Evolutionary conservation across 495 filamentous ascomycete species (phyloP).

Genomic region (Ramalina intermedia): DNA sequence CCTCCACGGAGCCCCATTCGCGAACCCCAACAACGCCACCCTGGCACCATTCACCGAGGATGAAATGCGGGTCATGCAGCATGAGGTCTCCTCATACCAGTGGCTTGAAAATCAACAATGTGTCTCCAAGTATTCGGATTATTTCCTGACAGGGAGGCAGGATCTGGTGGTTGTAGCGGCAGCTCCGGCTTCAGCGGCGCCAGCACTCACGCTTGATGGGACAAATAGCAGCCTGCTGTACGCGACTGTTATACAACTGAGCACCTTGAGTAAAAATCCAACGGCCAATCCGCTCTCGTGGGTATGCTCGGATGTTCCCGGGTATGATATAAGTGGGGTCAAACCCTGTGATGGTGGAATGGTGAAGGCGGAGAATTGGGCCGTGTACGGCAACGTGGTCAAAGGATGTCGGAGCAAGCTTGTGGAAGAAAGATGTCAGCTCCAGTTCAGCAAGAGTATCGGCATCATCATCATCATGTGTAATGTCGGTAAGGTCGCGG

Average conservation of each 20-base stretch:
- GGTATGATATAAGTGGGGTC: background rate
- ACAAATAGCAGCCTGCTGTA: background rate
- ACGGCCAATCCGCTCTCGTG: background rate
- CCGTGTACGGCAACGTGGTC: conserved; percentile 6
- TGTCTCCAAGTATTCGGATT: background rate
- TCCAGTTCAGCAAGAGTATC: conserved; percentile 29
- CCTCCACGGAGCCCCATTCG: background rate
- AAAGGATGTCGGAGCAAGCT: conserved; percentile 26
- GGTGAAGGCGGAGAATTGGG: background rate
- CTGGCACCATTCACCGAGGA: background rate
- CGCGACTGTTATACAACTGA: background rate
- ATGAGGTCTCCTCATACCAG: background rate
- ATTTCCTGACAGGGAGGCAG: background rate
- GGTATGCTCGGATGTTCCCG: conserved; percentile 1
- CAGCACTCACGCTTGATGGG: background rate
- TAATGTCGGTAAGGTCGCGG: conserved; percentile 23
- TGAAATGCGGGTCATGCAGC: background rate
- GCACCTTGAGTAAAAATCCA: too few relatives aligned
- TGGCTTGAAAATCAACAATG: conserved; percentile 2
- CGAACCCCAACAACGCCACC: background rate
- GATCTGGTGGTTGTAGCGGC: conserved; percentile 3
- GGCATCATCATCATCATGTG: conserved; percentile 25
- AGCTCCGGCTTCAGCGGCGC: background rate
- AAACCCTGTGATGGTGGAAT: background rate
- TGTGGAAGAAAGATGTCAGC: conserved; percentile 22